Evolutionary conservation across 148 eudicot genomes (phyloP).

Genomic region (Rhododendron molle): DNA sequence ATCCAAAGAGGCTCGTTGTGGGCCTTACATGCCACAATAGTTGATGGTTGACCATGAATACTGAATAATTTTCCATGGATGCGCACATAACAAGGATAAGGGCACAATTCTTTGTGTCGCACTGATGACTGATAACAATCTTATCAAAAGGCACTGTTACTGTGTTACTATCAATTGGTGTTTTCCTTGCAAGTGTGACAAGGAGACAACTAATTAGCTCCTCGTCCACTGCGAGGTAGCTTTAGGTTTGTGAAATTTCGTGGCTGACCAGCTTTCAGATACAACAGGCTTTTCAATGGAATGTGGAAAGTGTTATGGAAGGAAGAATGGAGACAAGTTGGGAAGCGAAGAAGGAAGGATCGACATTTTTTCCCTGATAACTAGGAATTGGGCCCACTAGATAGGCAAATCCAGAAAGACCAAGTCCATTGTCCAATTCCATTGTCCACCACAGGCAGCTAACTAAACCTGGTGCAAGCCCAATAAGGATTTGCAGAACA

Average conservation of each 20-base stretch:
- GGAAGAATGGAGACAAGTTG: background rate
- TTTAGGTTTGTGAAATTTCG: background rate
- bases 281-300: background rate
- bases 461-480: background rate
- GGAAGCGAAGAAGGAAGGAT: background rate
- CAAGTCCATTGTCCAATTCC: background rate
- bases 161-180: background rate
- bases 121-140: background rate
- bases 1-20: background rate
- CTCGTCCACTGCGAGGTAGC: background rate
- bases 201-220: background rate
- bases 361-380: background rate
- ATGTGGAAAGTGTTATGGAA: background rate
- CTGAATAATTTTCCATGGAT: background rate
- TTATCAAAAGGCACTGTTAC: background rate
- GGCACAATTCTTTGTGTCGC: background rate
- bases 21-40: background rate
- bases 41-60: background rate
- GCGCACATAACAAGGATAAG: background rate
- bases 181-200: background rate
- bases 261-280: background rate
- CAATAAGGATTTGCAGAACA: background rate
- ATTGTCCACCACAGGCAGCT: background rate
- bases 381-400: background rate
- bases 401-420: background rate